A percentile compares a stretch with the other conserved stretches of the same genome.
phyloP scores from a whole-genome alignment of 352 stramenopile genomes.

The Hyaloperonospora brassicae region DNA sequence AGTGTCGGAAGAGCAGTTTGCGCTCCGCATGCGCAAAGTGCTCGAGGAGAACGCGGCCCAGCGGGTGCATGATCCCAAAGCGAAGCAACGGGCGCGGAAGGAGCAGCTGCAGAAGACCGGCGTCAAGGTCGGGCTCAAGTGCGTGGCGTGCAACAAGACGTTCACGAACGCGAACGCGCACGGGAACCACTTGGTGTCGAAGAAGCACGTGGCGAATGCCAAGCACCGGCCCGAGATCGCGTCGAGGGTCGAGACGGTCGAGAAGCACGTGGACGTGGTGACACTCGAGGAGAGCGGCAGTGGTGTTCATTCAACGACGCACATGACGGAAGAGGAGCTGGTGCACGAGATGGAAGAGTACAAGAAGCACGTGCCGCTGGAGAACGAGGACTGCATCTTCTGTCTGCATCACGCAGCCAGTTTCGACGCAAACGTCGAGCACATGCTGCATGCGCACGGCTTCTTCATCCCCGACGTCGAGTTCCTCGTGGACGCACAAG shows the following conservation, averaged over 20 bases:
- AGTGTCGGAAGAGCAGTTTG: constrained; percentile 85
- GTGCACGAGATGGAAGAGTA: constrained; percentile 66
- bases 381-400: constrained; percentile 82
- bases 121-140: constrained; percentile 73
- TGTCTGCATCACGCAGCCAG: constrained; percentile 51
- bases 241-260: constrained; percentile 50
- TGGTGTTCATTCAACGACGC: constrained; percentile 11
- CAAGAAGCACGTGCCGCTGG: constrained; percentile 61
- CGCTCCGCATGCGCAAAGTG: constrained; percentile 71
- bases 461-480: constrained; percentile 95
- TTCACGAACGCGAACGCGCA: constrained; percentile 77
- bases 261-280: constrained; percentile 55
- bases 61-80: constrained; percentile 52
- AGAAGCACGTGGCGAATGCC: constrained; percentile 76
- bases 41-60: constrained; percentile 49
- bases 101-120: constrained; percentile 63
- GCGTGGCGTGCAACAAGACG: constrained; percentile 77
- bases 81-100: constrained; percentile 60
- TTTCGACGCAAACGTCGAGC: constrained; percentile 66
- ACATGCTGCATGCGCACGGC: constrained; percentile 91
- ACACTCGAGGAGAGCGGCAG: constrained; percentile 16
- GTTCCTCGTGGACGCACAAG: constrained; percentile 86
- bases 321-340: constrained; percentile 50
- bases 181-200: constrained; percentile 79
- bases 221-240: constrained; percentile 57